These are phyloP conservation scores for Dactylella cylindrospora DNA, from an alignment of 2,329 filamentous ascomycete genomes.

Conservation along the genomic window DNA sequence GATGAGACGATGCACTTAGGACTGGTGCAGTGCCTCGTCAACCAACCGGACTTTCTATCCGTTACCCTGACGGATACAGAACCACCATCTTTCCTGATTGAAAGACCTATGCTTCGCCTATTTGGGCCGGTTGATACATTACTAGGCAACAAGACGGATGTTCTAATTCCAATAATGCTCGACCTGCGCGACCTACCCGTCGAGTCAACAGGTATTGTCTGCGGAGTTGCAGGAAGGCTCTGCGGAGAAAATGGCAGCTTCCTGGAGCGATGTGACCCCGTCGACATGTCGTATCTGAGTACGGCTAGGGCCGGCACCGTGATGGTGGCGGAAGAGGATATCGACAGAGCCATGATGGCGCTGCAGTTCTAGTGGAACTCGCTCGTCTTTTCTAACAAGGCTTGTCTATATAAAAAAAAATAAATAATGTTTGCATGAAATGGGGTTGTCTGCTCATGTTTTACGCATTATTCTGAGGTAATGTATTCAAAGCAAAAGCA, in stretches of 20 bases:
- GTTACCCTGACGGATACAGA: conserved; percentile 73
- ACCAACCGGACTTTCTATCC: conserved; percentile 65
- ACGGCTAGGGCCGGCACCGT: conserved; percentile 88
- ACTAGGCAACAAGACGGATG: conserved; percentile 71
- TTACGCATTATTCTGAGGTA: neutral
- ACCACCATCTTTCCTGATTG: conserved; percentile 71
- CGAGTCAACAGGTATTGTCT: conserved; percentile 91
- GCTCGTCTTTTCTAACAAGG: neutral
- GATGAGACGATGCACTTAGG: conserved; percentile 66
- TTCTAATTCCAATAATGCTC: conserved; percentile 81
- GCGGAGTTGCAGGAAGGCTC: conserved; percentile 81
- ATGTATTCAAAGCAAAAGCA: conserved; percentile 24
- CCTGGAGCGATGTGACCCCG: conserved; percentile 49
- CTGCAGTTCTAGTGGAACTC: conserved; percentile 54
- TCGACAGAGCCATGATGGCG: conserved; percentile 71
- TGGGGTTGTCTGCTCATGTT: neutral
- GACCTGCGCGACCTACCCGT: conserved; percentile 78
- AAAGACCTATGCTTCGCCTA: conserved; percentile 65
- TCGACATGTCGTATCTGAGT: conserved; percentile 87
- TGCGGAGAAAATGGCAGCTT: conserved; percentile 62
- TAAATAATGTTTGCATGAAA: neutral
- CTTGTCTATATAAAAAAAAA: neutral
- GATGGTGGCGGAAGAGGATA: conserved; percentile 74
- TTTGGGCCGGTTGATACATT: conserved; percentile 67
- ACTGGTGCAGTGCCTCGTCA: conserved; percentile 63